Base-by-base conservation (phyloP, 1,284 basidiomycete species). In the Cryptococcus hybrid region DNA sequence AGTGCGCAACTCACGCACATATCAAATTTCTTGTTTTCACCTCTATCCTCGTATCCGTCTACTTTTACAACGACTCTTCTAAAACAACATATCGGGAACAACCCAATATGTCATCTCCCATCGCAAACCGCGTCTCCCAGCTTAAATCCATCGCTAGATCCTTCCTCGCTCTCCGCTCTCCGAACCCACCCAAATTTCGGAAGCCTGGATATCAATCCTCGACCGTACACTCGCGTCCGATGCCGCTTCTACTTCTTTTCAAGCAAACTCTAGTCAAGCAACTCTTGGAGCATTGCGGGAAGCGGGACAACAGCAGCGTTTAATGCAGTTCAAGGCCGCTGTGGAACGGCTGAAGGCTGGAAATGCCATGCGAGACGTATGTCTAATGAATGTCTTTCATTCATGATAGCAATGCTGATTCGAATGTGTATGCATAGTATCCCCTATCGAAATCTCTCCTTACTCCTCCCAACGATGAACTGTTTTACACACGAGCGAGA, bases 401-500 rank as follows among this genome's bases (percentile, higher is more conserved):
- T n/a, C 34, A 38, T 13, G 1, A 45, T 13, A 36, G 35, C 12
- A 44, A 34, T 36, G 12, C 45, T 47, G 13, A 24, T 54, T 9
- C 7, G 13, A 15, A 11, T 43, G 18, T 18, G 18, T 18, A 18
- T 18, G 18, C 36, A 0, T 39, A 61, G 60, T 61, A 56, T 44
- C 56, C 60, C 6, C 40, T 61, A 37, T 47, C 54, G 8, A 42
- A 53, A 30, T 18, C 34, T 4, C 51, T 54, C 9, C 37, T 61
- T 7, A 37, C 54, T 30, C 60, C 60, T n/a, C 51, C 57, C 43
- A 58, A 61, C 54, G 60, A 61, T 44, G 48, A 45, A 9, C 47
- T 46, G 37, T 61, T 50, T 49, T 61, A 61, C 45, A 61, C 60
- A 12, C 40, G 60, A 39, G 44, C 58, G 7, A 49, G 57, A 47